These are phyloP conservation scores for Colletotrichum eremochloae DNA, from an alignment of 2,329 filamentous ascomycete species.

Conservation along the genomic window DNA sequence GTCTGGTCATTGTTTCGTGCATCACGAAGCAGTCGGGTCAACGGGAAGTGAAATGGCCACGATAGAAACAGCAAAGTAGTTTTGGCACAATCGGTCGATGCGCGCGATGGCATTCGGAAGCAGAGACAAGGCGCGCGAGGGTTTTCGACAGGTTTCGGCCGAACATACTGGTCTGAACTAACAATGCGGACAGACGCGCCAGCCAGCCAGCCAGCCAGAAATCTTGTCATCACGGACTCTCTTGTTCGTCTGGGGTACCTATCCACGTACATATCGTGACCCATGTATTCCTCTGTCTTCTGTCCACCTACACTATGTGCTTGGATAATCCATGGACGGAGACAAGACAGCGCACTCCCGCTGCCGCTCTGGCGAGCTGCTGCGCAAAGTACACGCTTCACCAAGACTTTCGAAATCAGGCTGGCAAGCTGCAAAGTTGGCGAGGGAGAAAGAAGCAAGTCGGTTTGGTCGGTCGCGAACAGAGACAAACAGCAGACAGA, in stretches of 20 bases:
- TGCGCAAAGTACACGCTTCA: background rate
- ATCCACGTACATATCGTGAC: too few relatives aligned
- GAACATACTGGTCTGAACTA: conserved; percentile 27
- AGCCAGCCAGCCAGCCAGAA: background rate
- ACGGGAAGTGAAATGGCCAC: too few relatives aligned
- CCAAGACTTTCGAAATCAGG: conserved; percentile 22
- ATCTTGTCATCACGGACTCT: background rate
- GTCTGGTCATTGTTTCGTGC: background rate
- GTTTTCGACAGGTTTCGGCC: conserved; percentile 30
- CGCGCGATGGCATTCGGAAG: background rate
- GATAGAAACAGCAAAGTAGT: background rate
- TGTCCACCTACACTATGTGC: background rate
- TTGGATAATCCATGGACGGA: background rate
- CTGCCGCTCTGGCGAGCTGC: background rate
- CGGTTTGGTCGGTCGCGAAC: background rate
- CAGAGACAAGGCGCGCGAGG: background rate
- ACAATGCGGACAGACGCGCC: background rate
- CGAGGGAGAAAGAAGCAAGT: background rate
- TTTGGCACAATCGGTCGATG: background rate
- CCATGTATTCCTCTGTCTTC: background rate
- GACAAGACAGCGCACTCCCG: conserved; percentile 28
- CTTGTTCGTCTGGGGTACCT: background rate
- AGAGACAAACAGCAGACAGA: conserved; percentile 23
- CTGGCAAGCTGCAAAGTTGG: conserved; percentile 6
- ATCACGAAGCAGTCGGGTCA: background rate